Percentiles rank a stretch among this genome's conserved stretches.
phyloP scores from a whole-genome alignment of 1,284 basidiomycete genomes.

The Cryptococcus maquisensis region DNA sequence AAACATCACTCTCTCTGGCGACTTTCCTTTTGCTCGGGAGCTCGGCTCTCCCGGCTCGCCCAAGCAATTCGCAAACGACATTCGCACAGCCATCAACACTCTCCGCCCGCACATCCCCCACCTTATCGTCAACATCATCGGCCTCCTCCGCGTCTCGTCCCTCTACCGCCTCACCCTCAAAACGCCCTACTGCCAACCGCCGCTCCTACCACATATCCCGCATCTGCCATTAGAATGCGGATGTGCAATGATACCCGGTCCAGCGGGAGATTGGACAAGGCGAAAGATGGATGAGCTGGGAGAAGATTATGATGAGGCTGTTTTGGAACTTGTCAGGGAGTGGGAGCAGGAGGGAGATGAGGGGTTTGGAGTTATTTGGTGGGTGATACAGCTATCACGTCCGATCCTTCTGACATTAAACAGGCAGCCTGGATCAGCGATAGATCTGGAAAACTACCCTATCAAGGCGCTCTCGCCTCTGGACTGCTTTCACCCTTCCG shows the following conservation, averaged over 20 bases:
- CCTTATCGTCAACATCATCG: constrained; percentile 28
- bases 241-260: constrained; percentile 42
- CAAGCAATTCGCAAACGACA: constrained; percentile 36
- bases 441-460: constrained; percentile 45
- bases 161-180: constrained; percentile 42
- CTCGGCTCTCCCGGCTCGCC: constrained; percentile 31
- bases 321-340: constrained; percentile 35
- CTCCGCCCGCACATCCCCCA: constrained; percentile 16
- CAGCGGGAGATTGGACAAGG: constrained; percentile 41
- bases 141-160: constrained; percentile 43
- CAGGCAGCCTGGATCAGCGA: constrained; percentile 45
- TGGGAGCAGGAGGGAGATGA: constrained; percentile 36
- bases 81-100: constrained; percentile 38
- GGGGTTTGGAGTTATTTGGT: constrained; percentile 41
- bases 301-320: constrained; percentile 41
- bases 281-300: constrained; percentile 44
- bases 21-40: constrained; percentile 9
- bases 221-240: constrained; percentile 41
- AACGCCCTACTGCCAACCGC: constrained; percentile 38
- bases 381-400: not conserved
- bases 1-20: constrained; percentile 15
- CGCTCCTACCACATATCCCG: constrained; percentile 23
- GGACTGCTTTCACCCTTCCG: constrained; percentile 50
- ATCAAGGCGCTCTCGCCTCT: constrained; percentile 43
- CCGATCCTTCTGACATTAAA: not conserved